These are phyloP conservation scores for Trichoderma sp. DNA, from an alignment of 2,329 filamentous ascomycete genomes.

Conservation along the genomic window DNA sequence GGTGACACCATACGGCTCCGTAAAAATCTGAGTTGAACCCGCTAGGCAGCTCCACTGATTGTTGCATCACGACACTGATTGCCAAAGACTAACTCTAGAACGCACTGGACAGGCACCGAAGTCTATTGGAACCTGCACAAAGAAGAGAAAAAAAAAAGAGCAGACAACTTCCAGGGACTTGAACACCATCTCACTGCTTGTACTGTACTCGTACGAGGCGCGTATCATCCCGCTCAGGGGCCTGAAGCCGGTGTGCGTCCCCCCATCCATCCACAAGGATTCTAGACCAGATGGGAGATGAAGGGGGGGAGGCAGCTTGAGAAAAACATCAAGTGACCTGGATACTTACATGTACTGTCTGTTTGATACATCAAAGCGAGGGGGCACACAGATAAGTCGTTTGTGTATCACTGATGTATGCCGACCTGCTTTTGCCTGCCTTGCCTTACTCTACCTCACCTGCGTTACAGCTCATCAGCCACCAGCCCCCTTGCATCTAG, in stretches of 20 bases:
- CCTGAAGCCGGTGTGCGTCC: background rate
- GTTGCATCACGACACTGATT: slow-evolving; percentile 5
- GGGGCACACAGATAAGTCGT: too few relatives aligned
- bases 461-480: slow-evolving; percentile 6
- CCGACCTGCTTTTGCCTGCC: background rate
- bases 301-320: background rate
- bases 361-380: background rate
- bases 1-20: slow-evolving; percentile 5
- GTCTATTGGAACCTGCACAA: background rate
- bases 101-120: background rate
- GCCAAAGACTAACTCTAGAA: background rate
- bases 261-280: slow-evolving; percentile 6
- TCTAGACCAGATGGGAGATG: background rate
- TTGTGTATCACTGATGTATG: background rate
- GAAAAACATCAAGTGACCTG: background rate
- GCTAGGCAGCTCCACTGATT: slow-evolving; percentile 18
- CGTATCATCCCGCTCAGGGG: slow-evolving; percentile 7
- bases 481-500: slow-evolving; percentile 1
- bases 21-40: background rate
- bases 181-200: background rate
- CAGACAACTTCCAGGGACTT: too few relatives aligned
- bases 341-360: slow-evolving; percentile 3
- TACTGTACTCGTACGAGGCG: background rate
- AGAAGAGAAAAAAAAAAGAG: background rate
- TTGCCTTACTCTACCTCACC: too few relatives aligned